Percentiles rank a stretch among this genome's conserved stretches.
Conservation (phyloP, 305 asterid species). For the Solanum hybrid region DNA sequence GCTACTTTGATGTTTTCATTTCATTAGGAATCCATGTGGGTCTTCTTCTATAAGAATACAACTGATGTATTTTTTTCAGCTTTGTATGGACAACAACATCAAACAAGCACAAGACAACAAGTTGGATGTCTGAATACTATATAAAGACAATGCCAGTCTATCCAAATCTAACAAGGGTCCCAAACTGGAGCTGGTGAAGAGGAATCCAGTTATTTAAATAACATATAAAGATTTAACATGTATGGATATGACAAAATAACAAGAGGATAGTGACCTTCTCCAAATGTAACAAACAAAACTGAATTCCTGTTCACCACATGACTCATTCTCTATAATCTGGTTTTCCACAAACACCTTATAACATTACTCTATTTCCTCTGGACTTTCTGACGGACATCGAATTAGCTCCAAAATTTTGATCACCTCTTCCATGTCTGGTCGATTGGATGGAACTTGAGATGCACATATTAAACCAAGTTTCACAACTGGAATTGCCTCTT, state of each 20-base stretch:
- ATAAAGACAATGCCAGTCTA: not conserved
- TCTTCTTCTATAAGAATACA: not conserved
- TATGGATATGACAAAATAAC: conserved; percentile 2
- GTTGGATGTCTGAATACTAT: not conserved
- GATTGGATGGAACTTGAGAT: conserved; percentile 78
- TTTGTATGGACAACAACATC: conserved; percentile 1
- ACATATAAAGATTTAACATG: conserved; percentile 7
- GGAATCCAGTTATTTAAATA: conserved; percentile 29
- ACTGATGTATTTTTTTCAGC: not conserved
- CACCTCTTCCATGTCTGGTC: conserved; percentile 87
- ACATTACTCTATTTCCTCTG: conserved; percentile 34
- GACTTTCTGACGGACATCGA: conserved; percentile 43
- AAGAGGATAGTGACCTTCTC: not conserved
- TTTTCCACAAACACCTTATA: not conserved
- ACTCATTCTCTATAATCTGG: conserved; percentile 2
- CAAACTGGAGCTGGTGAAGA: conserved; percentile 21
- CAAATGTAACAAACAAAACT: conserved; percentile 15
- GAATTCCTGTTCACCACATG: conserved; percentile 37
- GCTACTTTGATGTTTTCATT: not conserved
- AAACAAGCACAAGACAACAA: not conserved
- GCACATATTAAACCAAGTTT: conserved; percentile 78
- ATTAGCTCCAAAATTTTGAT: conserved; percentile 65
- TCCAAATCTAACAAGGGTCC: conserved; percentile 4
- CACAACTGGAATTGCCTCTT: conserved; percentile 64
- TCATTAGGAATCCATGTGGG: not conserved